These are phyloP conservation scores for Nicotiana noctiflora DNA, from an alignment of 257 asterid species.

Conservation along the genomic window DNA sequence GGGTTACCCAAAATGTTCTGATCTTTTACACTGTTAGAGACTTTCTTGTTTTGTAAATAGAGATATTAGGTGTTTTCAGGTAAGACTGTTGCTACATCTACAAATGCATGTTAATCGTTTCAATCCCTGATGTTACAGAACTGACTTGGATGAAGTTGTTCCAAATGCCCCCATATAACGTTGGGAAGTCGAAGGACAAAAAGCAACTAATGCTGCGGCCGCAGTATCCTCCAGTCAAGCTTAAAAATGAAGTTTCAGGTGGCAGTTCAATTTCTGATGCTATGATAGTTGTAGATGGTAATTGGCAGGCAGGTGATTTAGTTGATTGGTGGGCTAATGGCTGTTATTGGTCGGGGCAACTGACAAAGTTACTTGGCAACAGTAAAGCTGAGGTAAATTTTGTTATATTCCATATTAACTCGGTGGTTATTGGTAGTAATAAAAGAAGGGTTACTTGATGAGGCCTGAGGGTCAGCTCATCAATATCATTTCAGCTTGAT, in stretches of 20 bases:
- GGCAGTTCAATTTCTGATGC: slow-evolving; percentile 31
- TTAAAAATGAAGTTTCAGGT: slow-evolving; percentile 18
- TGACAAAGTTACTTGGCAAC: slow-evolving; percentile 34
- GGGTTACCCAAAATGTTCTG: neutral
- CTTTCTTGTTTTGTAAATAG: neutral
- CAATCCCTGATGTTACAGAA: slow-evolving; percentile 14
- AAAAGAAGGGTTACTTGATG: neutral
- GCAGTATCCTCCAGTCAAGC: slow-evolving; percentile 43
- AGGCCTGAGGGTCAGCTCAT: neutral
- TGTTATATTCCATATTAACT: neutral
- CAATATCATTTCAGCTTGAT: neutral
- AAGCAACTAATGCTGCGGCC: slow-evolving; percentile 66
- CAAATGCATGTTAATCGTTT: neutral
- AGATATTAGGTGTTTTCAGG: neutral
- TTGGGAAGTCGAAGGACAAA: slow-evolving; percentile 15
- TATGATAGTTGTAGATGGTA: slow-evolving; percentile 33
- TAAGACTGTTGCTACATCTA: neutral
- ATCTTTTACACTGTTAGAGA: neutral
- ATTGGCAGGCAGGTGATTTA: slow-evolving; percentile 73
- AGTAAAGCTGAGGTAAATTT: slow-evolving; percentile 46
- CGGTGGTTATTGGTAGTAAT: neutral
- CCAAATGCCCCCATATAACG: slow-evolving; percentile 25
- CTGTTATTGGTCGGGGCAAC: slow-evolving; percentile 60
- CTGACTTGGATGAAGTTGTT: slow-evolving; percentile 30
- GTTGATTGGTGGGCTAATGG: slow-evolving; percentile 54